Evolutionary conservation across 768 basidiomycete genomes (phyloP), one percentile per base, ranked within the genome.

Genomic region (Naganishia kalamii): DNA sequence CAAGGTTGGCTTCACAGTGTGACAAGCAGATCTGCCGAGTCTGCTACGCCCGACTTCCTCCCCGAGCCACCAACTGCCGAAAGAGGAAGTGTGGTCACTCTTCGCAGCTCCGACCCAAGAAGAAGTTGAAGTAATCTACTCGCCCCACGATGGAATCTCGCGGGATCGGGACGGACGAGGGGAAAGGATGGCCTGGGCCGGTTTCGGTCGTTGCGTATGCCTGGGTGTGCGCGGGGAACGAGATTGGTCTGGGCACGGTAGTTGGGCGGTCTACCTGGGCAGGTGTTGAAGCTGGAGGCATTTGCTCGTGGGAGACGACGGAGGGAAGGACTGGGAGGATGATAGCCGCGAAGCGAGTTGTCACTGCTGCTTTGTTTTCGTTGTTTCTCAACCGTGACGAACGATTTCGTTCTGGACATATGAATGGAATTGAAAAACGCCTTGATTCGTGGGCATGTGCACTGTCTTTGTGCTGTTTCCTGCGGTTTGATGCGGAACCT

Each of bases 21-120:
- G 92, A 96, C 82, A 94, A 94, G 85, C 90, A 93, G 79, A 97
- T 97, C 75, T 98, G 96, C 85, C 92, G 96, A 81, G 97, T 97
- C 81, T 98, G 96, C 84, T 98, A 98, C 80, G 96, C 96, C 48
- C 94, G 96, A 74, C 94, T 98, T 73, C 94, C 96, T 70, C 94
- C 93, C 61, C 92, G 96, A 79, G 96, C 96, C 40, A 97, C 93
- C 83, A 98, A 99, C 86, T 98, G 96, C 87, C 85, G 77, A 63
- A 78, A 78, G 75, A 67, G 77, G 61, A 76, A 76, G 71, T 78
- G 77, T 65, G 77, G 77, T 50, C 78, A 80, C 78, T 77, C 78
- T 48, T 75, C 75, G 40, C 78, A 80, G 71, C 77, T 80, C 74
- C 77, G 80, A 68, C 79, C 79, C 66, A 94, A 94, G 87, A 93